Evolutionary conservation across 1,139 yeast species (phyloP), one percentile per base, ranked within the genome.

Genomic region (Geotrichum australiense): DNA sequence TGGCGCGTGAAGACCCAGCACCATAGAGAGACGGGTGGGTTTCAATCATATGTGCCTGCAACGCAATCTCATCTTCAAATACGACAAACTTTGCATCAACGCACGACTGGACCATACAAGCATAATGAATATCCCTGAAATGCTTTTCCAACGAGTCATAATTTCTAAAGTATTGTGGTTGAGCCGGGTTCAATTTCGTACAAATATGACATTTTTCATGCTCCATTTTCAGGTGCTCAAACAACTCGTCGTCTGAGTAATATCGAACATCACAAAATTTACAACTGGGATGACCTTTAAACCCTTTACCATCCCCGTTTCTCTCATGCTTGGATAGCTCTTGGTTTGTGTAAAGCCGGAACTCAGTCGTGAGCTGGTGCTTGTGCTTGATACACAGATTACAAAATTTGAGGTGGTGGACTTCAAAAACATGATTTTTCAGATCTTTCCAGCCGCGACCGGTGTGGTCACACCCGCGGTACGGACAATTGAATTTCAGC

Each of bases 131-230:
- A 5, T 59, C 62, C 48, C 68, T 70, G 63, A 91, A 91, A 65
- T 91, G 99, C 12, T 69, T 65, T 52, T 79, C 83, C 40, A 91
- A 68, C 30, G 76, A 67, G 42, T 81, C 80, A 56, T 89, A 89
- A 60, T 89, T 75, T 50, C 71, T 72, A 63, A 81, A 93, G 61
- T 85, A 87, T 54, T 79, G 86, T 0, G 94, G 93, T 3, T 71
- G 67, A 16, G 74, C 57, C n/a, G 55, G 52, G 39, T 77, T 68
- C 55, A 76, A 80, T 20, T 63, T 53, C 53, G 87, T 94, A 65
- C 99, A 91, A 29, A 93, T 78, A 54, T 80, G 84, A 61, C 99
- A 91, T 52, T 80, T 76, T 59, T 89, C 96, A 61, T 91, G 98
- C 42, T 68, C 68, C 48, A 85, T 85, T 53, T 96, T 70, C 63